Percentiles rank a stretch among this genome's conserved stretches.
These are phyloP conservation scores for Zymoseptoria passerinii DNA, from an alignment of 2,329 filamentous ascomycete species.

Conservation along the genomic window DNA sequence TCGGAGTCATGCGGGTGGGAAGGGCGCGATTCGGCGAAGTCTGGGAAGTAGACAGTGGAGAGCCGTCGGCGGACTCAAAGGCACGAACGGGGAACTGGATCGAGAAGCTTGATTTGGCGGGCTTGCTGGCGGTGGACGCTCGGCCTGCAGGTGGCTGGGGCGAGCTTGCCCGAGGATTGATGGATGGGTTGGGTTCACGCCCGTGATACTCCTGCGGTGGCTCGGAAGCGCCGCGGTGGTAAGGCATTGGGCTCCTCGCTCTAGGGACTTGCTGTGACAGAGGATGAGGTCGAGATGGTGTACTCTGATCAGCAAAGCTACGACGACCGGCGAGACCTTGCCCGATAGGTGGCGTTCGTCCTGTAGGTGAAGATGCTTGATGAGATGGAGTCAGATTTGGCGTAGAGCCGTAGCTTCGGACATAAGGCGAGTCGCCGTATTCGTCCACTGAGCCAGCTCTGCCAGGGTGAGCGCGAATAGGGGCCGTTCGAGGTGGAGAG, in stretches of 20 bases:
- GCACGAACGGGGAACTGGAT: slow-evolving; percentile 27
- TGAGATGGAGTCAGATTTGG: slow-evolving; percentile 16
- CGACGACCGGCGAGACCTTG: slow-evolving; percentile 20
- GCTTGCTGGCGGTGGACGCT: slow-evolving; percentile 10
- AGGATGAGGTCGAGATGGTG: slow-evolving; percentile 29
- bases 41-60: slow-evolving; percentile 32
- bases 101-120: slow-evolving; percentile 21
- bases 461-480: slow-evolving; percentile 14
- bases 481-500: slow-evolving; percentile 17
- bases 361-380: slow-evolving; percentile 20
- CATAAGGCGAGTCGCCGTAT: slow-evolving; percentile 21
- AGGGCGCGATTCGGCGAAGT: slow-evolving; percentile 21
- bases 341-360: slow-evolving; percentile 15
- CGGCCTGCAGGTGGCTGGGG: slow-evolving; percentile 19
- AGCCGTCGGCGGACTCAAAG: slow-evolving; percentile 29
- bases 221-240: background rate
- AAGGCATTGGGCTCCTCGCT: slow-evolving; percentile 21
- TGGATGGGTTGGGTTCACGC: slow-evolving; percentile 17
- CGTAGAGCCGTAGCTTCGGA: slow-evolving; percentile 25
- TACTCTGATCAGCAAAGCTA: slow-evolving; percentile 28
- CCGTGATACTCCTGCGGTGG: slow-evolving; percentile 5
- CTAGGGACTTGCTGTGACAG: slow-evolving; percentile 29
- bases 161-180: slow-evolving; percentile 27
- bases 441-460: slow-evolving; percentile 26
- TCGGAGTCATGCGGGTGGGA: slow-evolving; percentile 17